phyloP scores from a whole-genome alignment of 116 monocot species.

The Papilionanthe hybrid region DNA sequence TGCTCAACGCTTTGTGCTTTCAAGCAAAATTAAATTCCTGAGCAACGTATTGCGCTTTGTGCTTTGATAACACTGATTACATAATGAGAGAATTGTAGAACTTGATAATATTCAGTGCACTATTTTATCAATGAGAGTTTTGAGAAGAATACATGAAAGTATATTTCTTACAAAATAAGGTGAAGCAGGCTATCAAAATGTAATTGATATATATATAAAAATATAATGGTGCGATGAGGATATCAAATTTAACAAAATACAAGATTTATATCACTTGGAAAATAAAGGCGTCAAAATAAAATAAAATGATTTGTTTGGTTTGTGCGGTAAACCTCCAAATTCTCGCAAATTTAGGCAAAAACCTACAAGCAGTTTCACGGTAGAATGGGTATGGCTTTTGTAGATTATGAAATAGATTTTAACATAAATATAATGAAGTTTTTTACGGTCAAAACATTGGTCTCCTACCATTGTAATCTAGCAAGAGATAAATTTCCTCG shows the following conservation, averaged over 20 bases:
- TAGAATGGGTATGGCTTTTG: background rate
- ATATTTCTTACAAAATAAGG: background rate
- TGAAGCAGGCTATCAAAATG: background rate
- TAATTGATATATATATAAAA: background rate
- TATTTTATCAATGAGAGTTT: background rate
- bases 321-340: background rate
- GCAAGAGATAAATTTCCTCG: too few relatives aligned
- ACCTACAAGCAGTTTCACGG: background rate
- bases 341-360: background rate
- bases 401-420: background rate
- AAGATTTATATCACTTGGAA: background rate
- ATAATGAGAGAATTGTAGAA: background rate
- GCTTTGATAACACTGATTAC: background rate
- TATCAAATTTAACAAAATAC: background rate
- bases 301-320: background rate
- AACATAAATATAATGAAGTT: background rate
- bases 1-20: too few relatives aligned
- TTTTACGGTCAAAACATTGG: background rate
- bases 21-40: too few relatives aligned
- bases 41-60: too few relatives aligned
- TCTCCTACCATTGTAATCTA: too few relatives aligned
- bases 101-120: background rate
- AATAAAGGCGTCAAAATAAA: background rate
- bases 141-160: background rate
- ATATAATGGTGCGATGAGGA: background rate